A percentile compares a stretch with the other conserved stretches of the same genome.
Evolutionary conservation across 768 basidiomycete genomes (phyloP).

Genomic region (Lyophyllum decastes): DNA sequence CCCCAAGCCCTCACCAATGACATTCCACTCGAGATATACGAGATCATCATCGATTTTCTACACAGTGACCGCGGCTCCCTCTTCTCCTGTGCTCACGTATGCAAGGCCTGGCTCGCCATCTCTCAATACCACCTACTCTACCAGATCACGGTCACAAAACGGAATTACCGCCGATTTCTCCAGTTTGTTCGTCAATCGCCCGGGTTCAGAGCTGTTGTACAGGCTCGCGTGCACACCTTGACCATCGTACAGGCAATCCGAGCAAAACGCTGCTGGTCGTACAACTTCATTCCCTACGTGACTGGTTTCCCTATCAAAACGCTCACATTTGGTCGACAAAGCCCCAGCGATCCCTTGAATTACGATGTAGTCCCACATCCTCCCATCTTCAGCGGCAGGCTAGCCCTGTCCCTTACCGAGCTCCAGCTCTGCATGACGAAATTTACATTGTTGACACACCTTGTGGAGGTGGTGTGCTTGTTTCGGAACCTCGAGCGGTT

Average conservation of each 20-base stretch:
- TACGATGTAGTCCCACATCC: not conserved
- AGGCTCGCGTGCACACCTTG: not conserved
- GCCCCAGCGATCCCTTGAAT: not conserved
- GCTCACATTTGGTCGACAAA: not conserved
- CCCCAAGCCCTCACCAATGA: not conserved
- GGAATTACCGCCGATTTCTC: not conserved
- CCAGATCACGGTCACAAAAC: not conserved
- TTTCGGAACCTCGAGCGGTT: not conserved
- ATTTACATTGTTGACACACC: not conserved
- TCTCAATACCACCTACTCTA: not conserved
- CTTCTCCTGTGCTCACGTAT: not conserved
- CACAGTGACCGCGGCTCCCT: not conserved
- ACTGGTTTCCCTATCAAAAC: not conserved
- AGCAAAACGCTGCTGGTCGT: not conserved
- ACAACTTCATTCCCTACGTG: not conserved
- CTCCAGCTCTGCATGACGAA: not conserved
- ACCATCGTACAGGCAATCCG: not conserved
- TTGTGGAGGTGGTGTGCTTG: not conserved
- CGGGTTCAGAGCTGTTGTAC: not conserved
- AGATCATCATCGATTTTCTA: not conserved
- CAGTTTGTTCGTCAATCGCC: not conserved
- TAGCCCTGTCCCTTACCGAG: not conserved
- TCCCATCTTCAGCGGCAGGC: not conserved
- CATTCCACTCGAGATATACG: not conserved
- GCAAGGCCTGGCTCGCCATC: not conserved